Evolutionary conservation across 768 basidiomycete genomes (phyloP).

Genomic region (Boletus huronensis): DNA sequence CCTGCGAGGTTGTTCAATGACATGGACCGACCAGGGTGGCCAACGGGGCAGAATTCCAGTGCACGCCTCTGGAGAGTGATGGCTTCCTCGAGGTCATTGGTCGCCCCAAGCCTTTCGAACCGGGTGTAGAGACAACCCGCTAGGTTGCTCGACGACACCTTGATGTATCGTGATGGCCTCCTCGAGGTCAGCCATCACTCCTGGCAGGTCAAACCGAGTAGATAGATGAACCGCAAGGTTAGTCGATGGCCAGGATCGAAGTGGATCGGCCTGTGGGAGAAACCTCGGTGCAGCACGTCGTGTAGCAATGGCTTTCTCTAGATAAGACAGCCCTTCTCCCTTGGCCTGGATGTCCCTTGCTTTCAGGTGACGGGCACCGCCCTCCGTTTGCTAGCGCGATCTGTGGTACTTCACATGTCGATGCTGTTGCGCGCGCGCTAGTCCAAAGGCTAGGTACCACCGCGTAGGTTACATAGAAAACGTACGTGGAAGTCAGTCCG

Average conservation of each 20-base stretch:
- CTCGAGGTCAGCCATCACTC: neutral
- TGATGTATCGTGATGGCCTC: neutral
- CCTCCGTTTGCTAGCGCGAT: too few relatives aligned
- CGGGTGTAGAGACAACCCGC: neutral
- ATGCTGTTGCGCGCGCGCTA: too few relatives aligned
- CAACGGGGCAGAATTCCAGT: conserved; percentile 4
- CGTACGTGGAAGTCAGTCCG: too few relatives aligned
- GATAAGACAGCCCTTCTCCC: neutral
- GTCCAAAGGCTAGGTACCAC: too few relatives aligned
- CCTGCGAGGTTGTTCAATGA: conserved; percentile 17
- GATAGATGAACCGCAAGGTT: neutral
- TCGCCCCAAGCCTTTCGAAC: neutral
- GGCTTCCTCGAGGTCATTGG: conserved; percentile 18
- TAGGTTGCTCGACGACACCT: neutral
- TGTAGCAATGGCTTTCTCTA: conserved; percentile 22
- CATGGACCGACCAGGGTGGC: conserved; percentile 3
- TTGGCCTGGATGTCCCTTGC: too few relatives aligned
- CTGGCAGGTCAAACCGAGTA: neutral
- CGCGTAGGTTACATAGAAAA: too few relatives aligned
- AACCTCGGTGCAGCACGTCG: conserved; percentile 1
- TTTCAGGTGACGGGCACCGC: too few relatives aligned
- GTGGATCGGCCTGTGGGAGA: neutral
- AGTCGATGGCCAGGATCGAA: neutral
- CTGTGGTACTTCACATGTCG: too few relatives aligned
- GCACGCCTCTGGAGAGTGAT: conserved; percentile 7